These are phyloP conservation scores for Hirsutella thompsonii DNA, from an alignment of 2,329 filamentous ascomycete genomes.

Conservation along the genomic window DNA sequence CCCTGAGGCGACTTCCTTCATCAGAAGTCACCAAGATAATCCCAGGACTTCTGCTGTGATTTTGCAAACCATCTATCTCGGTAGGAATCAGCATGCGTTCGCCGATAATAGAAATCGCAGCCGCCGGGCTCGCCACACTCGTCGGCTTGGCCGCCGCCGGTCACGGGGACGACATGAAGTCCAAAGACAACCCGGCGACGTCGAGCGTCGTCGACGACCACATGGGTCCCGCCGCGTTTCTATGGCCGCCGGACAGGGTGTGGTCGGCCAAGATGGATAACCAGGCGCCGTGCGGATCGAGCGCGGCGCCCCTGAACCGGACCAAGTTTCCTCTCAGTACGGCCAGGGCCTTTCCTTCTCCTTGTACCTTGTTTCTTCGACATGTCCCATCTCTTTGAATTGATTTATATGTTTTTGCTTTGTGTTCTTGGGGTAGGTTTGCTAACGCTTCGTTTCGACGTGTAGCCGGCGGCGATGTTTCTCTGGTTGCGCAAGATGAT, in stretches of 20 bases:
- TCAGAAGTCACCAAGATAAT: too few relatives aligned
- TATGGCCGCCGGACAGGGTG: constrained; percentile 39
- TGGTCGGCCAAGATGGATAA: constrained; percentile 39
- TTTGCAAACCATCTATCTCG: too few relatives aligned
- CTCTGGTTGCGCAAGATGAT: constrained; percentile 38
- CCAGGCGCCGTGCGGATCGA: constrained; percentile 37
- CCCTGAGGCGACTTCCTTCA: too few relatives aligned
- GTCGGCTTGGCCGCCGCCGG: not conserved
- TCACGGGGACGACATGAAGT: constrained; percentile 1
- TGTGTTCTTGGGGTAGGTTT: not conserved
- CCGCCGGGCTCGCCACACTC: constrained; percentile 1
- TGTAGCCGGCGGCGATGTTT: constrained; percentile 34
- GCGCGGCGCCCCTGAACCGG: constrained; percentile 20
- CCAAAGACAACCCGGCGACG: constrained; percentile 1
- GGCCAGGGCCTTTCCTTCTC: not conserved
- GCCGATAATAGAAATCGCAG: not conserved
- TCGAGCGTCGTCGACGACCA: constrained; percentile 1
- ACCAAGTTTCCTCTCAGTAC: constrained; percentile 37
- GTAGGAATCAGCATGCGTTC: too few relatives aligned
- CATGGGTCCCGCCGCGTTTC: constrained; percentile 35
- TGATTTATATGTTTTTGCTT: not conserved
- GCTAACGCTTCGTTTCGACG: not conserved
- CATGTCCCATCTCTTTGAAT: not conserved
- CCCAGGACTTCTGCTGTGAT: too few relatives aligned
- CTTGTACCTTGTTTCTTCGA: not conserved